Evolutionary conservation across 2,329 filamentous ascomycete genomes (phyloP).

Genomic region (Nannizziopsis arthrosporioides): DNA sequence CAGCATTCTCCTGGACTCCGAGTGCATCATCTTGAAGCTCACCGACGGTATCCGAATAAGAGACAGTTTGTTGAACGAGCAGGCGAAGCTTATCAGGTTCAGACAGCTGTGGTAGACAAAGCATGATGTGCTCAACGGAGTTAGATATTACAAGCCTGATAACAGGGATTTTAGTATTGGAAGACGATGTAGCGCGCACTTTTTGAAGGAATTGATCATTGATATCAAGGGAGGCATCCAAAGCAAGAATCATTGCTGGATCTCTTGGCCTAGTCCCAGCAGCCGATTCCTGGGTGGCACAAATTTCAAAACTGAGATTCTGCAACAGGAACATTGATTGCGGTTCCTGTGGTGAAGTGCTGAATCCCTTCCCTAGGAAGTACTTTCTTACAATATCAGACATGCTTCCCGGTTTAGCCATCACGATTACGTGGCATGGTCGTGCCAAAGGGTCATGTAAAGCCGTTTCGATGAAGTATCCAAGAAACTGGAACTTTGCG

Average conservation of each 20-base stretch:
- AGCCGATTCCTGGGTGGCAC: constrained; percentile 22
- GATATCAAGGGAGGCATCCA: constrained; percentile 35
- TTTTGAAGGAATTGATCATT: constrained; percentile 21
- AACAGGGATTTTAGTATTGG: constrained; percentile 31
- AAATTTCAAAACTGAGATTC: constrained; percentile 28
- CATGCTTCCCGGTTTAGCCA: constrained; percentile 27
- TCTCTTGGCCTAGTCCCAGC: constrained; percentile 25
- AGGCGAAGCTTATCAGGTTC: constrained; percentile 26
- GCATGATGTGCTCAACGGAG: constrained; percentile 36
- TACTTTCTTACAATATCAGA: constrained; percentile 34
- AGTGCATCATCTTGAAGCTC: constrained; percentile 34
- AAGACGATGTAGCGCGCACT: constrained; percentile 15
- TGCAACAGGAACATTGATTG: constrained; percentile 26
- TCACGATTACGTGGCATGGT: constrained; percentile 32
- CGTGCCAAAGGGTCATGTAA: constrained; percentile 17
- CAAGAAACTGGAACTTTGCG: constrained; percentile 36
- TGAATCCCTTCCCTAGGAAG: constrained; percentile 30
- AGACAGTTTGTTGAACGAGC: constrained; percentile 26
- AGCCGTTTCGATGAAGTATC: constrained; percentile 31
- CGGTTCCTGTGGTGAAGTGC: background rate
- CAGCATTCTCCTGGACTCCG: constrained; percentile 30
- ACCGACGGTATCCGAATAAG: constrained; percentile 27
- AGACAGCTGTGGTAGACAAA: constrained; percentile 30
- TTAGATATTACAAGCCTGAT: constrained; percentile 37
- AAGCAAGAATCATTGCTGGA: constrained; percentile 33